phyloP scores from a whole-genome alignment of 805 yeast genomes.

The Komagataella phaffii region DNA sequence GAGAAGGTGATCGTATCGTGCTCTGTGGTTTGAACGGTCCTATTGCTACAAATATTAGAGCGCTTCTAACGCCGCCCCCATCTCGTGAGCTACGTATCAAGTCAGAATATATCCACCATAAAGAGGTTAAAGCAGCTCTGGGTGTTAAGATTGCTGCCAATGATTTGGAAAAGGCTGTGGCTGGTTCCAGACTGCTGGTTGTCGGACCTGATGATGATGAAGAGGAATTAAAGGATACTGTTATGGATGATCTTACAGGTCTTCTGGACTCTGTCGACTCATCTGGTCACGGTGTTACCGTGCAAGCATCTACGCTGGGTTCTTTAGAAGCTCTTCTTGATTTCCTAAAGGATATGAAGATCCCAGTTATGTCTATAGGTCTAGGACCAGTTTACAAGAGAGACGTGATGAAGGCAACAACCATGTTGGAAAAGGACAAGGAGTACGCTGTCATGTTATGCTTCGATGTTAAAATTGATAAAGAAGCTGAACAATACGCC shows the following conservation, averaged over 20 bases:
- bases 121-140: slow-evolving; percentile 96
- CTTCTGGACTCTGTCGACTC: slow-evolving; percentile 89
- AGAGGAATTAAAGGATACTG: slow-evolving; percentile 94
- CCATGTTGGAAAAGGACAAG: slow-evolving; percentile 94
- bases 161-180: slow-evolving; percentile 96
- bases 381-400: slow-evolving; percentile 96
- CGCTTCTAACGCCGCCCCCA: slow-evolving; percentile 95
- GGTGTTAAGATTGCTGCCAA: slow-evolving; percentile 98
- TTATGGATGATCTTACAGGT: slow-evolving; percentile 96
- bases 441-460: slow-evolving; percentile 96
- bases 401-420: slow-evolving; percentile 94
- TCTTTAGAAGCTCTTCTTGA: slow-evolving; percentile 93
- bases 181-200: slow-evolving; percentile 91
- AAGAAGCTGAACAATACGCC: slow-evolving; percentile 97
- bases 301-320: slow-evolving; percentile 97
- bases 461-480: slow-evolving; percentile 94
- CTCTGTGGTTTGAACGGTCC: slow-evolving; percentile 98
- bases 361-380: slow-evolving; percentile 97
- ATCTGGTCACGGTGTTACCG: slow-evolving; percentile 94
- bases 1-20: slow-evolving; percentile 92
- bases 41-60: slow-evolving; percentile 90
- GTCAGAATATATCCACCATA: slow-evolving; percentile 93
- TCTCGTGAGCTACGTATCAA: slow-evolving; percentile 90
- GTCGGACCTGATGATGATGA: slow-evolving; percentile 97
- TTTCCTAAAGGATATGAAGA: slow-evolving; percentile 96